These are phyloP conservation scores for Coriolopsis trogii DNA, from an alignment of 1,284 basidiomycete genomes.

Conservation along the genomic window DNA sequence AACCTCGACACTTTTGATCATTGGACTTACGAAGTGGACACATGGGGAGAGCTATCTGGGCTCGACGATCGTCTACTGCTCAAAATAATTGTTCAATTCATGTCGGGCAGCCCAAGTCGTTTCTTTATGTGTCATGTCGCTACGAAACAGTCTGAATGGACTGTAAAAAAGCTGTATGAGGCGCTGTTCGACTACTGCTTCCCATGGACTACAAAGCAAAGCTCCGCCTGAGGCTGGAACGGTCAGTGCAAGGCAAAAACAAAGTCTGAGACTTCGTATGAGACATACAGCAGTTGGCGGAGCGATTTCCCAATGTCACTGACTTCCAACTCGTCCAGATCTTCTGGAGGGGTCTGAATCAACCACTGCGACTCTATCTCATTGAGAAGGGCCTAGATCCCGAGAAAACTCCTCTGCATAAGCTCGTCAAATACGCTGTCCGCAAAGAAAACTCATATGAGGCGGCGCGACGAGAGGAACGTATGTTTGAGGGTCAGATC, in stretches of 20 bases:
- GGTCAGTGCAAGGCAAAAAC: constrained; percentile 9
- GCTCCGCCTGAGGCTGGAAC: constrained; percentile 11
- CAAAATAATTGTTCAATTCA: constrained; percentile 10
- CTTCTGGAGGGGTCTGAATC: constrained; percentile 21
- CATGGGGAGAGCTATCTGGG: constrained; percentile 11
- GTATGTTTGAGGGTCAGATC: not conserved
- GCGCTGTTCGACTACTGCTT: constrained; percentile 28
- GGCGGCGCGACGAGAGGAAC: not conserved
- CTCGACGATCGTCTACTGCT: constrained; percentile 2
- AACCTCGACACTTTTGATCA: constrained; percentile 20
- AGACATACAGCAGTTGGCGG: constrained; percentile 9
- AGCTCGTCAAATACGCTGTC: not conserved
- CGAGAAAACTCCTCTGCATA: not conserved
- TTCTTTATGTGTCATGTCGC: constrained; percentile 26
- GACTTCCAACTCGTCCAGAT: constrained; percentile 18
- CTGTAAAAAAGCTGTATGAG: constrained; percentile 18
- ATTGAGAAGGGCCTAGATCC: not conserved
- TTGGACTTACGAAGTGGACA: constrained; percentile 20
- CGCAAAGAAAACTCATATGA: not conserved
- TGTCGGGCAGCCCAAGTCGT: constrained; percentile 11
- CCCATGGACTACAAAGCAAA: constrained; percentile 21
- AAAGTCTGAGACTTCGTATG: constrained; percentile 15
- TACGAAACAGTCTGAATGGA: constrained; percentile 8
- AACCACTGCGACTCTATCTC: constrained; percentile 3
- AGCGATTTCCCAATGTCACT: constrained; percentile 17